Percentiles rank a stretch among this genome's conserved stretches.
Conservation (phyloP, 352 stramenopile genomes). For the Pythium guiyangense region DNA sequence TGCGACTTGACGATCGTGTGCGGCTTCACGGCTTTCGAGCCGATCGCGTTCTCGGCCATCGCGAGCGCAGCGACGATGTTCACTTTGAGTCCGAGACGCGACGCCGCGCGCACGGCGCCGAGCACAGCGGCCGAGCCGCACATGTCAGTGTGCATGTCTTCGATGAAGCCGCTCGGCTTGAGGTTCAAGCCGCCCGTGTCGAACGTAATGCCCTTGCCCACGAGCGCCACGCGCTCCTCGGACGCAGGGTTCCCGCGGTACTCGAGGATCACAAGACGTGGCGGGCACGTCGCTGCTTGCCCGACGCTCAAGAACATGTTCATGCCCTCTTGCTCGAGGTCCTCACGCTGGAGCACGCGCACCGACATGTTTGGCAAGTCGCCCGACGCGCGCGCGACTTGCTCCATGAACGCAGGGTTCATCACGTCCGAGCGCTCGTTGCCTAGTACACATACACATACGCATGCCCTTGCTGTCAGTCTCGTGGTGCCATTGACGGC, state of each 20-base stretch:
- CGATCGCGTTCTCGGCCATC: conserved; percentile 82
- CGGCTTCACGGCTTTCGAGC: conserved; percentile 83
- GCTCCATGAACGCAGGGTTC: conserved; percentile 77
- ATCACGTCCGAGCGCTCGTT: conserved; percentile 81
- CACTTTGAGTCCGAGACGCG: conserved; percentile 62
- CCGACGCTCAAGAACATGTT: conserved; percentile 85
- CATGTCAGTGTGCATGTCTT: conserved; percentile 93
- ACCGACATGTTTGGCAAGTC: conserved; percentile 80
- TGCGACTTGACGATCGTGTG: conserved; percentile 88
- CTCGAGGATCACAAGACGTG: conserved; percentile 82
- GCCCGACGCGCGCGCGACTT: conserved; percentile 52
- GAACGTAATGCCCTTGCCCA: conserved; percentile 94
- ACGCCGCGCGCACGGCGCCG: conserved; percentile 68
- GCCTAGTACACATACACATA: conserved; percentile 13
- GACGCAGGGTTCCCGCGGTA: conserved; percentile 68
- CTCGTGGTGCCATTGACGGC: background rate
- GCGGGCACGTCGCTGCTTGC: conserved; percentile 60
- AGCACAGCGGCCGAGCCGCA: conserved; percentile 86
- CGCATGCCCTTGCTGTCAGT: conserved; percentile 1
- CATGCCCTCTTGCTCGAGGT: conserved; percentile 76
- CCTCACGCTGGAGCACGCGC: conserved; percentile 69
- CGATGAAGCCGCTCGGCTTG: conserved; percentile 89
- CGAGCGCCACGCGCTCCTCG: conserved; percentile 71
- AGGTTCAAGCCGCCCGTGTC: conserved; percentile 95
- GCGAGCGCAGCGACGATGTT: conserved; percentile 79